A percentile compares a stretch with the other conserved stretches of the same genome.
Evolutionary conservation across 495 filamentous ascomycete species (phyloP).

Genomic region (Astrothelium subdiscretum): DNA sequence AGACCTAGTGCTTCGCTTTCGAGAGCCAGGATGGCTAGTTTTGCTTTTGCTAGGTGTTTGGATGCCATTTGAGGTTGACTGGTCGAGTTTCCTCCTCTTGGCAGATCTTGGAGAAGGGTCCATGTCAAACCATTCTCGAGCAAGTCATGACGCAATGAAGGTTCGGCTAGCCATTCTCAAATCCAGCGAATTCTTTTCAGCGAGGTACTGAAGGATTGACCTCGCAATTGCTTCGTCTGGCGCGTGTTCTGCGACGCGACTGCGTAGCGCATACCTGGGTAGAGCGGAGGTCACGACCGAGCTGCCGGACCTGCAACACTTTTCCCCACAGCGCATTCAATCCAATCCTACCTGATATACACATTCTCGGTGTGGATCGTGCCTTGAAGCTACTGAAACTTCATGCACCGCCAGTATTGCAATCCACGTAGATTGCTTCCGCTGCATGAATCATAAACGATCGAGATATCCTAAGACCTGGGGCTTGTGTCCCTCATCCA

Average conservation of each 20-base stretch:
- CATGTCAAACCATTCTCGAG: conserved; percentile 2
- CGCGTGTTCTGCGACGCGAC: background rate
- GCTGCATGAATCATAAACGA: too few species aligned
- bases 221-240: background rate
- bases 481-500: too few species aligned
- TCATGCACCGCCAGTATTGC: too few species aligned
- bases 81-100: conserved; percentile 23
- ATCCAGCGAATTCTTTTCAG: background rate
- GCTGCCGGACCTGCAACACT: background rate
- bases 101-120: conserved; percentile 16
- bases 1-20: background rate
- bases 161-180: background rate
- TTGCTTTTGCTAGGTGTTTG: conserved; percentile 1
- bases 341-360: background rate
- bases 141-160: background rate
- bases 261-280: background rate
- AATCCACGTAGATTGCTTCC: too few species aligned
- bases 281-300: background rate
- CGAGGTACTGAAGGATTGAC: background rate
- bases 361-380: too few species aligned
- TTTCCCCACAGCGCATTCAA: background rate
- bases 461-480: too few species aligned
- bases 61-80: background rate
- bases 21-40: background rate
- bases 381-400: too few species aligned